Evolutionary conservation across 306 rosid species (phyloP), one percentile per base, ranked within the genome.

Genomic region (Echinosophora koreensis): DNA sequence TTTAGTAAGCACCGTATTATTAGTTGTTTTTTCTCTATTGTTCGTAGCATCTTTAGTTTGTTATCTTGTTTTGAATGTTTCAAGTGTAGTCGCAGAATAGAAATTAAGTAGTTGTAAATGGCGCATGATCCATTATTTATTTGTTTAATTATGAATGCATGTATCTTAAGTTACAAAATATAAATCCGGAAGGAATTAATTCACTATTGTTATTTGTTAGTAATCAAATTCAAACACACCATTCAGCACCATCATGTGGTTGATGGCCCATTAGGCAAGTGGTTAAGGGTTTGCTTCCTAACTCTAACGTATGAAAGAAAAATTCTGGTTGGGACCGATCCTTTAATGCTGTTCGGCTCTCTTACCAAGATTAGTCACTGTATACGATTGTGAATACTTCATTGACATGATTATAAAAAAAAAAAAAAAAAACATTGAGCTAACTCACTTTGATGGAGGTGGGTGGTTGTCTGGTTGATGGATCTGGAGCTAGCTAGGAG

Each of bases 401-500:
- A 22, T 22, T 22, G 22, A 22, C 1, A 22, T 22, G 22, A 22
- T 0, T 22, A 22, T 0, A 22, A 22, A 22, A 22, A 22, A 22
- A 22, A 22, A 22, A 22, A 22, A 22, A 22, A 22, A 22, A 22
- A 0, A 22, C 22, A 22, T 22, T 22, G 22, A 22, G 22, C 22
- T 22, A 22, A 22, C 22, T 51, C 17, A 5, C 52, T 13, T 35
- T 34, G 12, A 8, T 56, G 30, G 6, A 28, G 7, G 62, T 30
- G 28, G 68, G 37, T 16, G 82, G 65, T 49, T 13, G 57, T 22
- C 2, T 30, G 32, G 32, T 3, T 3, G 22, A 61, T 78, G 37
- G 64, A 78, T 69, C 44, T 69, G 63, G 71, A 68, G 10, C 10
- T 14, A 8, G 72, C 2, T 65, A 49, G 27, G 58, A 27, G 60